Evolutionary conservation across 805 yeast species (phyloP).

Genomic region (Isabelozyma rhagii): DNA sequence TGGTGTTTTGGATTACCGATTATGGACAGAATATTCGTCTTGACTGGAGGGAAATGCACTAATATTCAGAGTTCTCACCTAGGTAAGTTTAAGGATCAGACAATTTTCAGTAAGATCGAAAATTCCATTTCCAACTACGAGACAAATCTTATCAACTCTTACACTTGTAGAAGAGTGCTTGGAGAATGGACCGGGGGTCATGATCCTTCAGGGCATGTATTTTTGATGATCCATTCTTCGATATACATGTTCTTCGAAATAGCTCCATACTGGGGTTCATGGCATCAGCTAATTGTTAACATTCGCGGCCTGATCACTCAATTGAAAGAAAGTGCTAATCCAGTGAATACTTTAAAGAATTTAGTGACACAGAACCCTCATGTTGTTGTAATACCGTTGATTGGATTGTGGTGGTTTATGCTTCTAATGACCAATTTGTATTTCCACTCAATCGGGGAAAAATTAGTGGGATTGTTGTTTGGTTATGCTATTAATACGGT

Average conservation of each 20-base stretch:
- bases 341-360: neutral
- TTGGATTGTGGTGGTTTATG: constrained; percentile 79
- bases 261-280: constrained; percentile 33
- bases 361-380: constrained; percentile 23
- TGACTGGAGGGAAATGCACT: constrained; percentile 80
- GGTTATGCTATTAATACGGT: constrained; percentile 51
- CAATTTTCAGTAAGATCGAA: neutral
- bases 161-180: constrained; percentile 42
- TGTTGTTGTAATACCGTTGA: constrained; percentile 19
- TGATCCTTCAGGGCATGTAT: constrained; percentile 95
- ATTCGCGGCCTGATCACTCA: neutral
- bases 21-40: constrained; percentile 79
- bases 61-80: constrained; percentile 12
- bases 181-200: constrained; percentile 82
- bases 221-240: constrained; percentile 66
- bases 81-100: neutral
- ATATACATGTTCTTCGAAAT: constrained; percentile 66
- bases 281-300: constrained; percentile 10
- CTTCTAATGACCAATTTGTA: constrained; percentile 76
- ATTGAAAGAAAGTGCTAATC: neutral
- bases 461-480: constrained; percentile 64
- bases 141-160: constrained; percentile 24
- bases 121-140: constrained; percentile 7
- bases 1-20: constrained; percentile 82
- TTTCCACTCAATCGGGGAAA: constrained; percentile 80